Conservation (phyloP, 176 grass and related monocot species). For the Rhynchospora tenuis region DNA sequence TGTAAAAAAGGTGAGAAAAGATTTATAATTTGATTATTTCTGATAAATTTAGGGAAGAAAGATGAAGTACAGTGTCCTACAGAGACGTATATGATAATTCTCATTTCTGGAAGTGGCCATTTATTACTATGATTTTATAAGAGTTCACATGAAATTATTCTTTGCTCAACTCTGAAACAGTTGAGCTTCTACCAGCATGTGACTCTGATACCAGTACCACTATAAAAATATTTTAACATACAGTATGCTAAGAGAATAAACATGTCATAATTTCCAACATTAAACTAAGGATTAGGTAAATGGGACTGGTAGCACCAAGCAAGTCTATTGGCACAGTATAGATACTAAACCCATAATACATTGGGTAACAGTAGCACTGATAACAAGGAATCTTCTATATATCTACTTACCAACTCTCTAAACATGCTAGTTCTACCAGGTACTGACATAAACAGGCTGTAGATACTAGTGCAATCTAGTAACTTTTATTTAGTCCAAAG, state of each 20-base stretch:
- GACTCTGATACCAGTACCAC: background rate
- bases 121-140: background rate
- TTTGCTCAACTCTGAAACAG: no score
- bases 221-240: background rate
- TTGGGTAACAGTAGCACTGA: background rate
- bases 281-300: background rate
- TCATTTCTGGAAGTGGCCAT: background rate
- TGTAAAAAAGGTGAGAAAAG: background rate
- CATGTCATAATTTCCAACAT: background rate
- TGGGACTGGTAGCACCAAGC: background rate
- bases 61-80: background rate
- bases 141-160: background rate
- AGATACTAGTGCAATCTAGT: background rate
- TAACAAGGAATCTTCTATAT: background rate
- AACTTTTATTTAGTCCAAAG: conserved; percentile 8
- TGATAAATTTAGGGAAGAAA: background rate
- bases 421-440: background rate
- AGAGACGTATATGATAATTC: background rate
- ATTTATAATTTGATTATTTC: background rate
- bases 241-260: background rate
- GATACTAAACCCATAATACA: background rate
- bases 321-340: background rate
- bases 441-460: background rate
- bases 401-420: background rate
- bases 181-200: background rate